Evolutionary conservation across 2,329 filamentous ascomycete species (phyloP), one percentile per base, ranked within the genome.

Genomic region (Aureobasidium mangrovei): DNA sequence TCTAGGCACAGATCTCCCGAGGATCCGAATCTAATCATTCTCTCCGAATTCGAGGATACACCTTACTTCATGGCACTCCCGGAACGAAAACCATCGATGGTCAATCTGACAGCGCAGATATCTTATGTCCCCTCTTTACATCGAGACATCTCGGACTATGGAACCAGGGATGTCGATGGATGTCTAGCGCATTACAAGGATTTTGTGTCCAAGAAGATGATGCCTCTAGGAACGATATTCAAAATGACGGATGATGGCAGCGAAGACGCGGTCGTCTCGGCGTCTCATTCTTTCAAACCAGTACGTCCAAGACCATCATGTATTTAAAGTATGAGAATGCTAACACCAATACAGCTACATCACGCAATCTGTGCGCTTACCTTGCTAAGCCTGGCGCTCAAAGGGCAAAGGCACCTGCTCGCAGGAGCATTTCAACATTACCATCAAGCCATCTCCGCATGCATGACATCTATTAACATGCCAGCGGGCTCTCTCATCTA

Each of bases 281-380:
- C 78, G 61, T 74, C 77, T 31, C 66, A 64, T 33, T 70, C 61
- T 24, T 81, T 79, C 59, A 72, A 70, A 61, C 77, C 77, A 33
- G 77, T 79, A 64, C 63, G 75, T 71, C 48, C 44, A 9, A 35
- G 74, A 70, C 47, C 45, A 27, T 48, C 9, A 18, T 9, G 4
- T 29, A 12, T 4, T 45, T 6, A 3, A 36, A 18, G 31, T 2
- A 7, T 28, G 12, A 2, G 7, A 12, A 3, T 38, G 27, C 49
- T 56, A 10, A 32, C 31, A 32, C 18, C 55, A 18, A 24, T 46
- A 39, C 46, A 78, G 77, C 70, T 81, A 53, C 74, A 76, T 48
- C 75, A 80, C 61, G 77, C 78, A 8, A 79, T 82, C 57, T 78
- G 79, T 69, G 78, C 78, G 4, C 65, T 81, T n/a, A 58, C 57